Evolutionary conservation across 495 filamentous ascomycete genomes (phyloP), one percentile per base, ranked within the genome.

Genomic region (Xylaria flabelliformis): DNA sequence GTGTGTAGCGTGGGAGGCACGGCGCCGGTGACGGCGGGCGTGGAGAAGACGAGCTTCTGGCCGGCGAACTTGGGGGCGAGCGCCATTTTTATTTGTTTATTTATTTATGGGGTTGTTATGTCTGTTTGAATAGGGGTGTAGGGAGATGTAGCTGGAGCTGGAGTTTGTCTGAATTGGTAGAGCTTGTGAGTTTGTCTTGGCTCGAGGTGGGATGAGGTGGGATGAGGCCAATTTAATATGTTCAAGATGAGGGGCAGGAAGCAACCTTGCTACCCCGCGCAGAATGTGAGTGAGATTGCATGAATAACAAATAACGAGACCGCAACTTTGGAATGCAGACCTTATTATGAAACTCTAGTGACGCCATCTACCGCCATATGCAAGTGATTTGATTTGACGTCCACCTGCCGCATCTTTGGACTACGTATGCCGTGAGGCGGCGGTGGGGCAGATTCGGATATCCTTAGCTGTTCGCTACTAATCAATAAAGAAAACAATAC

Each of bases 11-110:
- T 81, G 51, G 86, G 81, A 8, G 84, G 77, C 17, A 78, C 74
- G 41, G 79, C 79, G 44, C 80, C 77, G 39, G 85, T 77, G 39
- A 72, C 10, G 32, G 74, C n/a, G 3, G 75, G 67, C 26, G 73
- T 63, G 66, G 75, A 72, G 75, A 84, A 79, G 75, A 75, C 70
- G 61, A 92, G 86, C 79, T 87, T 90, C 71, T 93, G 90, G 71
- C 90, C 93, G 4, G 86, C 88, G 82, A 93, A 94, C 79, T 92
- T 92, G 41, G 93, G 93, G 62, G 92, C 87, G 67, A 95, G 85
- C 21, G 93, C 90, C 93, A 96, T 95, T 63, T 48, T 56, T 42
- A 34, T 55, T 56, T 19, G n/a, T n/a, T 42, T 71, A 1, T 42
- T 48, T 19, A 34, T 46, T 56, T 41, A 6, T 36, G 55, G 12